These are phyloP conservation scores for Friedmanniomyces endolithicus DNA, from an alignment of 495 filamentous ascomycete species.

Conservation along the genomic window DNA sequence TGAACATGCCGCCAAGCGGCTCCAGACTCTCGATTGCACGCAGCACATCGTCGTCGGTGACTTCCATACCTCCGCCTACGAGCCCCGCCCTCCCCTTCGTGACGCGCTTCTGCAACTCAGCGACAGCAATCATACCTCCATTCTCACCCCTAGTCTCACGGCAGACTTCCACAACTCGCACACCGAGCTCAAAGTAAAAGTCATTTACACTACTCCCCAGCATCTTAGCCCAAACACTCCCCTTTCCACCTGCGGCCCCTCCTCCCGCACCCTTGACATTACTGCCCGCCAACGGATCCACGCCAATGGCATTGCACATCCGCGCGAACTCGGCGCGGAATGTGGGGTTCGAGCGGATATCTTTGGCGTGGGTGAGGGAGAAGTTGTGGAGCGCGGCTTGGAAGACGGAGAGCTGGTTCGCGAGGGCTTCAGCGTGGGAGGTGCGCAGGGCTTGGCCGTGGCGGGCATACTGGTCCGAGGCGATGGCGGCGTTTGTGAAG, in stretches of 20 bases:
- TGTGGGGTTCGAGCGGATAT: constrained; percentile 84
- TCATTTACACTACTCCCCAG: constrained; percentile 86
- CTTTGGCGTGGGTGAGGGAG: constrained; percentile 82
- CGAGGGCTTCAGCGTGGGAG: constrained; percentile 66
- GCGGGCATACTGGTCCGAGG: constrained; percentile 70
- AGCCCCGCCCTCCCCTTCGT: constrained; percentile 41
- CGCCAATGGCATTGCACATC: constrained; percentile 95
- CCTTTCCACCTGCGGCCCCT: constrained; percentile 16
- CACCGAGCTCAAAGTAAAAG: constrained; percentile 94
- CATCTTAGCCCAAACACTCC: constrained; percentile 83
- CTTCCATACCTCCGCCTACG: constrained; percentile 55
- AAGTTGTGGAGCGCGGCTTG: constrained; percentile 87
- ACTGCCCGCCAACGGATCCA: constrained; percentile 76
- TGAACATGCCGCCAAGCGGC: constrained; percentile 79
- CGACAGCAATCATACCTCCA: constrained; percentile 76
- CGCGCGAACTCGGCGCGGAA: constrained; percentile 96
- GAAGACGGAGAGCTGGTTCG: constrained; percentile 90
- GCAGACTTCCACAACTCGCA: constrained; percentile 88
- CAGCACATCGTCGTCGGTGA: constrained; percentile 79
- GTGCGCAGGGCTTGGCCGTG: constrained; percentile 78
- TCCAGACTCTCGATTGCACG: constrained; percentile 78
- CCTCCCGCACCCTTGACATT: constrained; percentile 38
- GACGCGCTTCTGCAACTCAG: constrained; percentile 64
- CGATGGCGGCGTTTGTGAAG: constrained; percentile 70
- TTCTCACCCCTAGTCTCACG: constrained; percentile 78